Base-by-base conservation (phyloP, 352 stramenopile species). In the Pythium pyrilobum region DNA sequence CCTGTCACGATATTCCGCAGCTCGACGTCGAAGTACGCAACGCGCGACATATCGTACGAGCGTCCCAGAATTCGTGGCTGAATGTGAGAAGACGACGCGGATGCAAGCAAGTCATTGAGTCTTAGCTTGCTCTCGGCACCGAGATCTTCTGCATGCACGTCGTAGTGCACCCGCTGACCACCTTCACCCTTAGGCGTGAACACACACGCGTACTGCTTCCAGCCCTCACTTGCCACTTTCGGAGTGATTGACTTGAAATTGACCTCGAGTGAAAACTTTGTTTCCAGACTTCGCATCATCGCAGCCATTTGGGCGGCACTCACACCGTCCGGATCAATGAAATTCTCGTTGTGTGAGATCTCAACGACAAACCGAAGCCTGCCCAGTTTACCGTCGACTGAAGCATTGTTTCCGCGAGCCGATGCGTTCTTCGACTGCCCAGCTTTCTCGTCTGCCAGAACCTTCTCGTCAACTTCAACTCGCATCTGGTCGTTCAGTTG, bases 301-400 rank as follows among this genome's bases (percentile, higher is more conserved):
- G 40, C 27, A 4, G 46, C 25, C 18, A 65, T 53, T 25, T 77
- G 57, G 5, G 59, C 32, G 27, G 61, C 42, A 10, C 37, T 65
- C 0, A 73, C 16, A 5, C 50, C 45, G 12, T 28, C 62, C 1
- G 61, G 58, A 45, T 83, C 66, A 8, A 78, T 52, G 21, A 70
- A 85, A 41, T 81, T 84, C 12, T 89, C 77, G 47, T 87, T 84
- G 21, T 73, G 63, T n/a, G 64, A 59, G 0, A 89, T 41, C 52
- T 87, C 68, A 7, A 89, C 48, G 9, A 50, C 33, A 29, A 89
- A 82, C 5, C 65, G 65, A 4, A 89, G 63, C 34, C 68, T 77
- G 5, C 79, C 79, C 0, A 89, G 71, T 2, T 70, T 56, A 5
- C 79, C 79, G 50, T 87, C 76, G 0, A 40, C 36, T 0, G 23